phyloP scores from a whole-genome alignment of 331 rosid species.

The Malus hybrid region DNA sequence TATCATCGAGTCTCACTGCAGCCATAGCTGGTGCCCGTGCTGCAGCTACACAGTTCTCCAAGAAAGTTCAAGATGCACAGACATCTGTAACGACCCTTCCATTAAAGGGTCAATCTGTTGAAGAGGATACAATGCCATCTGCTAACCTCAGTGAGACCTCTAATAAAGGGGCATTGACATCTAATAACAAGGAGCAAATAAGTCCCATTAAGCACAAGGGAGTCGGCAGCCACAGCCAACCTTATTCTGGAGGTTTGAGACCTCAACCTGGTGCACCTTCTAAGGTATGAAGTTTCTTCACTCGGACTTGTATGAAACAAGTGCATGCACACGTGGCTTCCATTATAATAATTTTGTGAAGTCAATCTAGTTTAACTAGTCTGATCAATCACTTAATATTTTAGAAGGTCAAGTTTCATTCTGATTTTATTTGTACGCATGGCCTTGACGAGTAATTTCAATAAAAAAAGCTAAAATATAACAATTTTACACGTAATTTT shows the following conservation, averaged over 20 bases:
- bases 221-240: conserved; percentile 20
- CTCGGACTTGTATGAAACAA: not conserved
- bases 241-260: conserved; percentile 17
- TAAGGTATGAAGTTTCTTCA: conserved; percentile 36
- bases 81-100: conserved; percentile 7
- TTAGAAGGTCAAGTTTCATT: not conserved
- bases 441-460: not conserved
- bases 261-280: conserved; percentile 34
- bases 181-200: conserved; percentile 18
- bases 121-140: conserved; percentile 13
- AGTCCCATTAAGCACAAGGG: conserved; percentile 19
- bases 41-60: conserved; percentile 77
- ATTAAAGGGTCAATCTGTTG: conserved; percentile 10
- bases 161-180: conserved; percentile 13
- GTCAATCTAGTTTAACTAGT: not conserved
- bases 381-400: not conserved
- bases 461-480: not conserved
- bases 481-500: not conserved
- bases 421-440: not conserved
- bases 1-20: conserved; percentile 50
- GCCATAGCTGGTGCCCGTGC: conserved; percentile 87
- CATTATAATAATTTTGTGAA: not conserved
- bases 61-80: conserved; percentile 31
- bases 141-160: conserved; percentile 13
- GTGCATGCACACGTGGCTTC: not conserved